Evolutionary conservation across 2,329 filamentous ascomycete species (phyloP).

Genomic region (Exserohilum rostratum): DNA sequence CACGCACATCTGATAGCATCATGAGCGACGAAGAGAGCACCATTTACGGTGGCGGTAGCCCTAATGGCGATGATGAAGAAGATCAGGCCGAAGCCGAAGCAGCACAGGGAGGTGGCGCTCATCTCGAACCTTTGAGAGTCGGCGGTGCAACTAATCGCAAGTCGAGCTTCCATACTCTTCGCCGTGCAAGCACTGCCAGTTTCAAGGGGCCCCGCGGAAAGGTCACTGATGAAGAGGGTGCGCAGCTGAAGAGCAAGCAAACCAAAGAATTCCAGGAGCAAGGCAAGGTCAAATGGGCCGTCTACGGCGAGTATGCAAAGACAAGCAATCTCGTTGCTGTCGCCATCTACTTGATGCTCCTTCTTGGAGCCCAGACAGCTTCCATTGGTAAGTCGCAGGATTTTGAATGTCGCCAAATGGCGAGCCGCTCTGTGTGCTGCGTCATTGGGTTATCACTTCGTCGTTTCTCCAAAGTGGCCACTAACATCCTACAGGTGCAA

Average conservation of each 20-base stretch:
- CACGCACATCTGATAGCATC: slow-evolving; percentile 57
- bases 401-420: not conserved
- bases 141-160: slow-evolving; percentile 64
- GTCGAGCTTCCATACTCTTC: slow-evolving; percentile 76
- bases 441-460: slow-evolving; percentile 28
- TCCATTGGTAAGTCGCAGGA: slow-evolving; percentile 68
- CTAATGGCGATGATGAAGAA: slow-evolving; percentile 58
- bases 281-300: slow-evolving; percentile 96
- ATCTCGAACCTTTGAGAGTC: slow-evolving; percentile 75
- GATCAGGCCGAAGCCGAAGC: slow-evolving; percentile 62
- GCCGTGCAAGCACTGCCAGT: slow-evolving; percentile 88
- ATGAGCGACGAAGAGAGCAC: slow-evolving; percentile 74
- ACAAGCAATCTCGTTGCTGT: slow-evolving; percentile 90
- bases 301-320: slow-evolving; percentile 93
- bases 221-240: slow-evolving; percentile 80
- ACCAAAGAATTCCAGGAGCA: slow-evolving; percentile 88
- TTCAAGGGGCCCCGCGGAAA: slow-evolving; percentile 87
- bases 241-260: slow-evolving; percentile 77
- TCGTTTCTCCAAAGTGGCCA: slow-evolving; percentile 15
- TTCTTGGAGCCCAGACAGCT: slow-evolving; percentile 80
- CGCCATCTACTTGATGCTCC: slow-evolving; percentile 74
- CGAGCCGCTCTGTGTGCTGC: not conserved
- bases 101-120: slow-evolving; percentile 70
- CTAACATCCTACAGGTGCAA: slow-evolving; percentile 64
- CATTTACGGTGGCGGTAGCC: slow-evolving; percentile 58